These are phyloP conservation scores for Exophiala oligosperma DNA, from an alignment of 2,329 filamentous ascomycete genomes.

Conservation along the genomic window DNA sequence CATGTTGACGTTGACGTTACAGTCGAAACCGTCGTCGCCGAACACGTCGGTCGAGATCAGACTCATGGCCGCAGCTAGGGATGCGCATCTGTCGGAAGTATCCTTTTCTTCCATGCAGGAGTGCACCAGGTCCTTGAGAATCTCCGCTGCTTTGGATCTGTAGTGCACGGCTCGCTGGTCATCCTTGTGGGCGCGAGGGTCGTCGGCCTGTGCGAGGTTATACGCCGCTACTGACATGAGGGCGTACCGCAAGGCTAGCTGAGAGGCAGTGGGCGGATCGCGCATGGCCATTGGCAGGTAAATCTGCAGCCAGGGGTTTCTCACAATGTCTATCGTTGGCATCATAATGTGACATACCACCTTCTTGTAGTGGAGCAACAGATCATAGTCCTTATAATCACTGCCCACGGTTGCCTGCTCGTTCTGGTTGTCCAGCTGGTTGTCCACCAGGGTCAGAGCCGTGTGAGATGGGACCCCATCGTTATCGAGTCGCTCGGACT, in stretches of 20 bases:
- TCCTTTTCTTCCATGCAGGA: not conserved
- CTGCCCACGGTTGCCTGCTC: no score
- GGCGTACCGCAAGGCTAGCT: constrained; percentile 5
- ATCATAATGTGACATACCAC: constrained; percentile 10
- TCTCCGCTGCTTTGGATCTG: not conserved
- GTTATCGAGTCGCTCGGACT: no score
- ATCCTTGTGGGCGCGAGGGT: not conserved
- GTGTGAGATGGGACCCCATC: no score
- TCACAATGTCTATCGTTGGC: constrained; percentile 4
- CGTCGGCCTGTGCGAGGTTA: not conserved
- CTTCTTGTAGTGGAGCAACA: constrained; percentile 11
- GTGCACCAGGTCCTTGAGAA: not conserved
- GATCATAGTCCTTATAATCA: not conserved
- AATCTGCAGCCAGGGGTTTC: constrained; percentile 7
- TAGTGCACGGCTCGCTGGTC: not conserved
- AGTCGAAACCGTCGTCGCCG: not conserved
- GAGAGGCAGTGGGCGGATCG: not conserved
- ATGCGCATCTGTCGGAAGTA: not conserved
- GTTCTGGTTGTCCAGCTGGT: no score
- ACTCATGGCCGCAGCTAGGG: constrained; percentile 4
- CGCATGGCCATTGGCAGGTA: constrained; percentile 9
- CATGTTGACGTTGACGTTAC: not conserved
- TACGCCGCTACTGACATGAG: constrained; percentile 11
- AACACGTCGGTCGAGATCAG: constrained; percentile 9
- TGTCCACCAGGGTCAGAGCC: no score